A percentile compares a stretch with the other conserved stretches of the same genome.
Evolutionary conservation across 1,284 basidiomycete species (phyloP).

Genomic region (Cutaneotrichosporon cavernicola): DNA sequence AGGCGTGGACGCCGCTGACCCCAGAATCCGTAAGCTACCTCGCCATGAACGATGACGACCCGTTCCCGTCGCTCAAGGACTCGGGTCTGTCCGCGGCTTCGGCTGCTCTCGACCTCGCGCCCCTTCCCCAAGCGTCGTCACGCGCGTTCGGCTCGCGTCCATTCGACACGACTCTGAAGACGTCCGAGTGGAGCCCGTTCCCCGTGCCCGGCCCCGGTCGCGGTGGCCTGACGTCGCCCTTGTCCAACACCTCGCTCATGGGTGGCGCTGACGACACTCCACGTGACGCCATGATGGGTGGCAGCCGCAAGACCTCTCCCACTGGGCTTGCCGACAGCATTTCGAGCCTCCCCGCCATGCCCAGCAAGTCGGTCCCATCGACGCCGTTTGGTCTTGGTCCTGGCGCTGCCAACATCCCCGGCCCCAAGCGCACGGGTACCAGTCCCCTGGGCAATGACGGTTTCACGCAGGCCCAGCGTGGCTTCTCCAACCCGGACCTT

Average conservation of each 20-base stretch:
- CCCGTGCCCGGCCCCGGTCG: conserved; percentile 55
- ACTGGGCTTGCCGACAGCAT: conserved; percentile 51
- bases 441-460: conserved; percentile 38
- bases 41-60: conserved; percentile 88
- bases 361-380: conserved; percentile 51
- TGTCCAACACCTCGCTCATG: conserved; percentile 63
- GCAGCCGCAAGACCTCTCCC: conserved; percentile 39
- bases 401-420: conserved; percentile 27
- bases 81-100: conserved; percentile 79
- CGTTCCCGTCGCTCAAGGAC: conserved; percentile 61
- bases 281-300: conserved; percentile 21
- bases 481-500: conserved; percentile 54
- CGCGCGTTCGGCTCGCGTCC: conserved; percentile 63
- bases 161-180: conserved; percentile 62
- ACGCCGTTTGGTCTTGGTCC: conserved; percentile 48
- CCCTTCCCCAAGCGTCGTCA: conserved; percentile 76
- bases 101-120: conserved; percentile 87
- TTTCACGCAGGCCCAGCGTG: conserved; percentile 46
- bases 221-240: conserved; percentile 52
- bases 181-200: conserved; percentile 93
- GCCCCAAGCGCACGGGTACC: conserved; percentile 38
- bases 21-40: conserved; percentile 82
- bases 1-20: background rate
- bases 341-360: conserved; percentile 51
- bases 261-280: conserved; percentile 47